phyloP scores from a whole-genome alignment of 495 filamentous ascomycete genomes.

The Penicillium egyptiacum region DNA sequence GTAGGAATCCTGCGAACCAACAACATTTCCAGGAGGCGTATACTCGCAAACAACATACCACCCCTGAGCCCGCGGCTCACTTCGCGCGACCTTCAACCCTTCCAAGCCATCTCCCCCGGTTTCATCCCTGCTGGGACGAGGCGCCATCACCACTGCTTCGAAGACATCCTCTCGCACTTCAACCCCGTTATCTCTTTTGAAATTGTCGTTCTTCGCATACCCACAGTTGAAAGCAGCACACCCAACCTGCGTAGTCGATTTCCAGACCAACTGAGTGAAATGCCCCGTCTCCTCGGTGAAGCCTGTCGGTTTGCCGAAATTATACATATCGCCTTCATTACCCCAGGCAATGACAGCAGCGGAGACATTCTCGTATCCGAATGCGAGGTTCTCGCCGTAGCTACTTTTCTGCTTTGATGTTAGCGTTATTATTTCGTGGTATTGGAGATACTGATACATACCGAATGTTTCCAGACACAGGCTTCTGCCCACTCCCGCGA shows the following conservation, averaged over 20 bases:
- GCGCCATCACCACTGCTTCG: not conserved
- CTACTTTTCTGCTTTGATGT: slow-evolving; percentile 53
- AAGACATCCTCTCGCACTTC: not conserved
- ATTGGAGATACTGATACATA: slow-evolving; percentile 29
- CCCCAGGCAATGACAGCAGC: slow-evolving; percentile 67
- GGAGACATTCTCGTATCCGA: slow-evolving; percentile 61
- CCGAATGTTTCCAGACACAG: slow-evolving; percentile 65
- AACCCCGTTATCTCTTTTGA: not conserved
- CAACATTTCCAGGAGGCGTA: slow-evolving; percentile 69
- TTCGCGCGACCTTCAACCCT: not conserved
- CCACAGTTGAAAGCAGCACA: slow-evolving; percentile 65
- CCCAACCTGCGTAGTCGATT: slow-evolving; percentile 64
- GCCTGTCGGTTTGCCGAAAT: slow-evolving; percentile 53
- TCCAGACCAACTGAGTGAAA: slow-evolving; percentile 86
- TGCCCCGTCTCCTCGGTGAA: slow-evolving; percentile 72
- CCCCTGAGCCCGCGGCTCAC: slow-evolving; percentile 42
- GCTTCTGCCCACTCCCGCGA: slow-evolving; percentile 51
- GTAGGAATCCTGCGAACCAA: slow-evolving; percentile 55
- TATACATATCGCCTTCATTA: slow-evolving; percentile 58
- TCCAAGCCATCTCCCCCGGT: slow-evolving; percentile 3
- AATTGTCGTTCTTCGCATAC: slow-evolving; percentile 19
- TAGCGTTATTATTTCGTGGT: not conserved
- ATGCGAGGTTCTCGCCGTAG: slow-evolving; percentile 77
- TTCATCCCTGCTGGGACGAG: slow-evolving; percentile 10
- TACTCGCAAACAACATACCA: slow-evolving; percentile 87